Evolutionary conservation across 2,329 filamentous ascomycete genomes (phyloP), one percentile per base, ranked within the genome.

Genomic region (Cercospora zeae-maydis): DNA sequence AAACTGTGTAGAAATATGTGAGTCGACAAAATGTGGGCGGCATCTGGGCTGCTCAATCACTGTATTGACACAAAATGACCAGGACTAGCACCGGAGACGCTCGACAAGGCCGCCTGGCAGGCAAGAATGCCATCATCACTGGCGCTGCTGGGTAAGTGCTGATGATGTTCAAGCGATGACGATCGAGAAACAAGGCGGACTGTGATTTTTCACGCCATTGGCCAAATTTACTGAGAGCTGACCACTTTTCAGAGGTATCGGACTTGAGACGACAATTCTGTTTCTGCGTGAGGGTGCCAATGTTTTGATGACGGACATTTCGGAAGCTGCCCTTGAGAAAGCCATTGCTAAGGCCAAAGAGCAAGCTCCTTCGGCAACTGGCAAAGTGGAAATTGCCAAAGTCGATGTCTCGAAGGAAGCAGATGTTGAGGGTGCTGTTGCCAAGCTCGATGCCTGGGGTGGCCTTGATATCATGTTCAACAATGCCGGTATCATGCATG

Each of bases 401-500:
- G 88, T 86, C 78, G 92, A 97, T 74, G 93, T 97, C 59, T 92
- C 91, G 75, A 93, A 92, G 73, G 93, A 97, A 76, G 78, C 84
- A 64, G 85, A 95, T 61, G 87, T 97, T 33, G 80, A 92, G 73
- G 86, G 87, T 61, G 86, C 90, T 75, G 82, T 96, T 58, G 88
- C 90, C 69, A 79, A 84, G 9, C 80, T 93, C 62, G 93, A 97
- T 77, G 75, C 85, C 62, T 96, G 91, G 90, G 93, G 93, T 73
- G 93, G 93, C 49, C 79, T 95, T 2, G 93, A 97, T 76, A 82
- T 96, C 74, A 91, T 96, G 72, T 97, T 96, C 87, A 97, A 97
- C 86, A 97, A 97, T 77, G 93, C 93, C 24, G 93, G 93, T 60
- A 97, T 97, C 78, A 97, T 97, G 93, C 93, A 96, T 80, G 88